Base-by-base conservation (phyloP, 495 filamentous ascomycete genomes). In the Jackrogersella minutella region DNA sequence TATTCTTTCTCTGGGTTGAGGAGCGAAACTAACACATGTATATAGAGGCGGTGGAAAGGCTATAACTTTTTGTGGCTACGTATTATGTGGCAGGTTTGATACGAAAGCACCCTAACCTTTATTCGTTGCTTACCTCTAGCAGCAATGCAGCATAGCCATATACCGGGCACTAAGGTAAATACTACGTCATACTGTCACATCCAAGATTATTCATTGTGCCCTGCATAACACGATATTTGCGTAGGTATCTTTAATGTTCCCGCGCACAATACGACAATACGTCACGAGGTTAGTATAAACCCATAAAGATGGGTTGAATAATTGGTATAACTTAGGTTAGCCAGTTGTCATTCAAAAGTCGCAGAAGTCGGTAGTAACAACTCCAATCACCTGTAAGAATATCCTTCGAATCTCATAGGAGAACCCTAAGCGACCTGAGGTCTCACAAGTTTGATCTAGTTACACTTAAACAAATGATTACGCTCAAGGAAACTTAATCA, bases 361-460 rank as follows among this genome's bases (percentile, higher is more conserved):
- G 26, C 34, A 2, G 11, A 43, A 14, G 10, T 47, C 8, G 16
- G 36, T 34, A 24, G 26, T 8, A 31, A 26, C 37, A 21, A 11
- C 36, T 21, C 30, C 26, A 24, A 51, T 30, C 8, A 4, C 9
- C 37, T 53, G 55, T 53, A 33, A 11, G 19, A 58, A 44, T 31
- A 16, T 39, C 41, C 39, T 22, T 19, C 22, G 5, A 31, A 47
- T 56, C 9, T 31, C 11, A 40, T 46, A 46, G 58, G 17, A 53
- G 19, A n/a, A n/a, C n/a, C 17, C 5, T 61, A 44, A 40, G 50
- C 58, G 43, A 59, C 31, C 14, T 11, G 9, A 39, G 31, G 40
- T 56, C 3, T 61, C 41, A 56, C 37, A 63, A 17, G 60, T 69
- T 61, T 69, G 60, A 55, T 26, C 43, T 51, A 2, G 60, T 64